A percentile compares a stretch with the other conserved stretches of the same genome.
Conservation (phyloP, 1,284 basidiomycete species). For the Ganoderma lingzhi region DNA sequence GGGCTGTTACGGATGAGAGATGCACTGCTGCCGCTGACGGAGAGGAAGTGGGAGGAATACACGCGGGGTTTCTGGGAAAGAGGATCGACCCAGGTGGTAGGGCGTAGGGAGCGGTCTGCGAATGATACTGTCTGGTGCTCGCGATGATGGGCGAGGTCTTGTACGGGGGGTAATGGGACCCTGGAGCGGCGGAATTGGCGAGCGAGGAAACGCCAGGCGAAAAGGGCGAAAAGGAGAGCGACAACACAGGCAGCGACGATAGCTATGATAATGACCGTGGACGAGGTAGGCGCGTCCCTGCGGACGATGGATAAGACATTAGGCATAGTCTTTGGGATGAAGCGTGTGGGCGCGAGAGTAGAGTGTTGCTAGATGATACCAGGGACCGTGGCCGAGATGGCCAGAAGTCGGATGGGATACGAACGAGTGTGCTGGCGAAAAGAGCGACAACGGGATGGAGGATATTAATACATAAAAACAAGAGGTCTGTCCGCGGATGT, state of each 20-base stretch:
- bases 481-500: slow-evolving; percentile 22
- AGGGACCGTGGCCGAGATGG: background rate
- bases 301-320: slow-evolving; percentile 23
- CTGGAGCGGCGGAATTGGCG: slow-evolving; percentile 42
- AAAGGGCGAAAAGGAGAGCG: slow-evolving; percentile 46
- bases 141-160: slow-evolving; percentile 66
- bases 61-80: slow-evolving; percentile 23
- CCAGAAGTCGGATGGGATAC: slow-evolving; percentile 4
- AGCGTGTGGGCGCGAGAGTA: slow-evolving; percentile 2
- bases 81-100: slow-evolving; percentile 35
- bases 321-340: slow-evolving; percentile 18
- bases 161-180: slow-evolving; percentile 62
- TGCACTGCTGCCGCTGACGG: slow-evolving; percentile 37
- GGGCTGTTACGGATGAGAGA: slow-evolving; percentile 39
- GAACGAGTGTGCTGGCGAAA: slow-evolving; percentile 30
- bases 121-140: slow-evolving; percentile 52
- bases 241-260: slow-evolving; percentile 52
- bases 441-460: slow-evolving; percentile 18
- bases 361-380: slow-evolving; percentile 14
- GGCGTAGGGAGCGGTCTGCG: slow-evolving; percentile 32
- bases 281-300: slow-evolving; percentile 24
- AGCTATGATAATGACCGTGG: slow-evolving; percentile 53
- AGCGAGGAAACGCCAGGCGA: slow-evolving; percentile 49
- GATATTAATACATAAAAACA: slow-evolving; percentile 27
- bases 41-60: slow-evolving; percentile 26